Base-by-base conservation (phyloP, 768 basidiomycete species). In the Xerocomellus amylosporus region DNA sequence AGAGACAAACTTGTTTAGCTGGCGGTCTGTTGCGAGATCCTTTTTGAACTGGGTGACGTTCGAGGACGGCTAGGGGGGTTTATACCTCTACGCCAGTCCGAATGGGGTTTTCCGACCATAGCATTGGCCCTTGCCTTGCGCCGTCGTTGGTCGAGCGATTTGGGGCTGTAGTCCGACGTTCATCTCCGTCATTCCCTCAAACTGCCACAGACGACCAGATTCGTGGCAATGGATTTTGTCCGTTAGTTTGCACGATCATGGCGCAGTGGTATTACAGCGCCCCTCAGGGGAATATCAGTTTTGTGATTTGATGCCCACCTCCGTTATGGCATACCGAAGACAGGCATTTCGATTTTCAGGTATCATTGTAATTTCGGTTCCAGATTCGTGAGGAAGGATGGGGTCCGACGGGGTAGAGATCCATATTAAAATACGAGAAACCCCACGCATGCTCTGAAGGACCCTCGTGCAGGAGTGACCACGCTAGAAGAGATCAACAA, bases 1-100 rank as follows among this genome's bases (percentile, higher is more conserved):
- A 41, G 37, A 28, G 14, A 58, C 56, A 15, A 17, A 59, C 56
- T 46, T 24, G 22, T 47, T 56, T 36, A 3, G 30, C n/a, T 31
- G 24, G 15, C 24, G 34, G 20, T 49, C 2, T 40, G 36, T 15
- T 44, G 34, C 20, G 20, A 42, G 13, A 31, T 43, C 8, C 2
- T 39, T 6, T 17, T 33, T 31, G 44, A 22, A 12, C 20, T 40
- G 46, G 42, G 22, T 37, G 53, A 15, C 15, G 12, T 1, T 56
- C 19, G 40, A 47, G n/a, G 20, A 24, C 19, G 30, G 15, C 13
- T 12, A 3, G 13, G 34, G n/a, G n/a, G 31, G 4, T 57, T 36
- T 49, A 55, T 57, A 55, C 22, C 8, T 7, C 28, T 14, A 26
- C 26, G 3, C 8, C 2, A 7, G 15, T 28, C 43, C 41, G 14